phyloP scores from a whole-genome alignment of 2,329 filamentous ascomycete genomes.

The Dryadomyces quercivorus region DNA sequence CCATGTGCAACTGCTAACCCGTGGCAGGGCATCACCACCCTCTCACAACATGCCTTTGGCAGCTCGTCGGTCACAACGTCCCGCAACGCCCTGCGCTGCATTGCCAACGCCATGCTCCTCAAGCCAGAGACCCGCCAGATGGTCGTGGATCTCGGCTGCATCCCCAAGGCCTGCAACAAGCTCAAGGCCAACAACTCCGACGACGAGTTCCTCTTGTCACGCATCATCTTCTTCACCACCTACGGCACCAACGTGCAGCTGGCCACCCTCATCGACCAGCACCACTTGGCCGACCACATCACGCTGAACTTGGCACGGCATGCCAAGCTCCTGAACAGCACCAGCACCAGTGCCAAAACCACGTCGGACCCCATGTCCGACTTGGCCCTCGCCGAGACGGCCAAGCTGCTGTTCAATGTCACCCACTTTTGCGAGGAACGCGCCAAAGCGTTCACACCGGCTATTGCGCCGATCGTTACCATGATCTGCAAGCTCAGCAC shows the following conservation, averaged over 20 bases:
- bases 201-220: conserved; percentile 75
- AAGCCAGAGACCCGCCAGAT: conserved; percentile 55
- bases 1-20: neutral
- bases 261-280: conserved; percentile 48
- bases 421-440: conserved; percentile 60
- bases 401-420: conserved; percentile 84
- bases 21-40: conserved; percentile 57
- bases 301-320: conserved; percentile 60
- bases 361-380: conserved; percentile 50
- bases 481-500: conserved; percentile 52
- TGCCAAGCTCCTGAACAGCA: conserved; percentile 29
- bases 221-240: conserved; percentile 69
- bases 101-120: conserved; percentile 76
- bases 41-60: conserved; percentile 64
- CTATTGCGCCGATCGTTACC: conserved; percentile 57
- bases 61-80: conserved; percentile 49
- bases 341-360: conserved; percentile 4
- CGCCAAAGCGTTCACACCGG: conserved; percentile 48
- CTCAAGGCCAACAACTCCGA: conserved; percentile 65
- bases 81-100: conserved; percentile 64
- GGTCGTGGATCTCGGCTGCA: conserved; percentile 59
- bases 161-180: conserved; percentile 53
- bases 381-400: conserved; percentile 70
- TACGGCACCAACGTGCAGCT: conserved; percentile 64
- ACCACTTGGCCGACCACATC: conserved; percentile 56